These are phyloP conservation scores for Cadophora luteo-olivacea DNA, from an alignment of 2,329 filamentous ascomycete genomes.

Conservation along the genomic window DNA sequence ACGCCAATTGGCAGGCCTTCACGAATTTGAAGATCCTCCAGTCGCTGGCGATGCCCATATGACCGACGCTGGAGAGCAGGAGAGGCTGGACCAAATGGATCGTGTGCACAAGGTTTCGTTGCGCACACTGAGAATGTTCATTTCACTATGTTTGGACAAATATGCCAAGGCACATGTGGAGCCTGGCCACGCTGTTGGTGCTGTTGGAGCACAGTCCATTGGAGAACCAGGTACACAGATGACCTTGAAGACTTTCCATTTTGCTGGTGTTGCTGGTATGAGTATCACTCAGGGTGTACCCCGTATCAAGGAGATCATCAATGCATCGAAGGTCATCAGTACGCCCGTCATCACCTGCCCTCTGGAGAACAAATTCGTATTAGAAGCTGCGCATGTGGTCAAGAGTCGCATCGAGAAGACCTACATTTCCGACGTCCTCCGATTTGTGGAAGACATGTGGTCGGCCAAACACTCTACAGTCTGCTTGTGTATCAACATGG, in stretches of 20 bases:
- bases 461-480: constrained; percentile 77
- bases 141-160: constrained; percentile 83
- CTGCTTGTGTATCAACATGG: constrained; percentile 80
- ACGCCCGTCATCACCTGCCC: constrained; percentile 93
- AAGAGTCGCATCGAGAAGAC: constrained; percentile 97
- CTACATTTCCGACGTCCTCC: constrained; percentile 80
- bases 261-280: constrained; percentile 99
- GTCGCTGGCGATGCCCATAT: constrained; percentile 40
- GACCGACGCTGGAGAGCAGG: constrained; percentile 40
- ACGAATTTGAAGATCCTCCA: constrained; percentile 48
- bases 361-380: constrained; percentile 75
- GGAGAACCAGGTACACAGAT: constrained; percentile 98
- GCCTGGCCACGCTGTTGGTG: constrained; percentile 93
- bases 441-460: constrained; percentile 88
- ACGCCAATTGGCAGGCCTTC: constrained; percentile 58
- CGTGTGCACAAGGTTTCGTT: constrained; percentile 85
- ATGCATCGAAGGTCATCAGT: constrained; percentile 91
- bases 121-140: constrained; percentile 75
- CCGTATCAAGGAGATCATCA: constrained; percentile 99
- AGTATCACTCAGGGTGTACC: constrained; percentile 99
- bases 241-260: constrained; percentile 99
- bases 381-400: constrained; percentile 85
- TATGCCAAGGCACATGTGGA: constrained; percentile 92
- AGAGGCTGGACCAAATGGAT: constrained; percentile 53
- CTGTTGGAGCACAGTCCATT: constrained; percentile 96